Percentiles rank a stretch among this genome's conserved stretches.
Conservation (phyloP, 2,329 filamentous ascomycete genomes). For the Penicillium freii region DNA sequence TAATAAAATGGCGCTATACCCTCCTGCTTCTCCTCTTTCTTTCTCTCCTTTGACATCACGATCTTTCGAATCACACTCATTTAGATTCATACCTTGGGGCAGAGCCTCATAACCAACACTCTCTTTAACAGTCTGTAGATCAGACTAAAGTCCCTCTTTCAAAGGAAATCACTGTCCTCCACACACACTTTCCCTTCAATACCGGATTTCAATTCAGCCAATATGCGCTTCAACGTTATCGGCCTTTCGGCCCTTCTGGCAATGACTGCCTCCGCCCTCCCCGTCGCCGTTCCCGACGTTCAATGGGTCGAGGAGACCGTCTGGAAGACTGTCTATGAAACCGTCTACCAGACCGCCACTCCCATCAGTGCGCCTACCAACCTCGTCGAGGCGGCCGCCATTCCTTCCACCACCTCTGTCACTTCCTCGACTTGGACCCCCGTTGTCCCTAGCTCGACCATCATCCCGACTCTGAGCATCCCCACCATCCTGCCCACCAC, state of each 20-base stretch:
- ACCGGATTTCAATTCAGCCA: conserved; percentile 1
- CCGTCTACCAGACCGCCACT: not conserved
- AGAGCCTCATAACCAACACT: conserved; percentile 5
- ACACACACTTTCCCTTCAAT: conserved; percentile 1
- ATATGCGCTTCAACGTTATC: conserved; percentile 14
- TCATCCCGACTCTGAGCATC: not conserved
- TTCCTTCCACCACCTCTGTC: not conserved
- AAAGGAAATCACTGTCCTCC: not conserved
- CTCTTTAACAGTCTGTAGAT: conserved; percentile 12
- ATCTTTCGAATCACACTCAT: conserved; percentile 12
- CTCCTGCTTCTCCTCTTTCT: not conserved
- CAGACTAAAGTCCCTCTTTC: conserved; percentile 6
- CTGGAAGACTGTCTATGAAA: conserved; percentile 10
- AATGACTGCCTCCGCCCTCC: conserved; percentile 10
- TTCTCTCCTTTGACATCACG: conserved; percentile 2
- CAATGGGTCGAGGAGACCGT: not conserved
- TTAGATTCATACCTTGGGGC: conserved; percentile 5
- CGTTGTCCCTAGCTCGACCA: not conserved
- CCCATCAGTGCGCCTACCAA: not conserved
- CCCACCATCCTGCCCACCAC: conserved; percentile 7
- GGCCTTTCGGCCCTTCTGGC: conserved; percentile 11
- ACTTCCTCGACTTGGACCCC: not conserved
- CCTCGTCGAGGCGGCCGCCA: not conserved
- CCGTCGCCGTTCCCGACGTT: conserved; percentile 4
- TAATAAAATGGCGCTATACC: conserved; percentile 9